phyloP scores from a whole-genome alignment of 768 basidiomycete genomes.

The Agrocybe chaxingu region DNA sequence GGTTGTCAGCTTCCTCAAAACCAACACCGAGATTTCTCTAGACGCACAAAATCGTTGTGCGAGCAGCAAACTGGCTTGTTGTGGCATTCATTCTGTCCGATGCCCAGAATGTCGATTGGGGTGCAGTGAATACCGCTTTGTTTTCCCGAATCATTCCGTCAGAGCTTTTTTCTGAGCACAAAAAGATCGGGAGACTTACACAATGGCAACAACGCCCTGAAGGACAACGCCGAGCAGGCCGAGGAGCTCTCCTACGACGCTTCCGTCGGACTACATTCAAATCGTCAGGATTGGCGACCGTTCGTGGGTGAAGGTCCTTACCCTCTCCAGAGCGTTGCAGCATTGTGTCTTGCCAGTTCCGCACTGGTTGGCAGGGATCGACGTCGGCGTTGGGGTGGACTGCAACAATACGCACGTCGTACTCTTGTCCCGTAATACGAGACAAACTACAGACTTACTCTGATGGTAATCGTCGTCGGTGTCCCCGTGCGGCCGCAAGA shows the following conservation, averaged over 20 bases:
- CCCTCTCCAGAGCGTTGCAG: conserved; percentile 16
- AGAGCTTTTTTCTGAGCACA: not conserved
- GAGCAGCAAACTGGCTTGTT: conserved; percentile 24
- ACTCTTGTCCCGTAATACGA: not conserved
- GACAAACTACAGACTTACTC: conserved; percentile 1
- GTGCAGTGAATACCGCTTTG: conserved; percentile 15
- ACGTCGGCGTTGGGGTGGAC: conserved; percentile 5
- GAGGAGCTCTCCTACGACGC: conserved; percentile 8
- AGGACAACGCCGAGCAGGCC: conserved; percentile 13
- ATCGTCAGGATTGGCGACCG: not conserved
- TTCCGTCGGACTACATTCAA: conserved; percentile 8
- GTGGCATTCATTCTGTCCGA: conserved; percentile 18
- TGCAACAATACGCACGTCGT: not conserved
- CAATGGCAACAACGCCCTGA: conserved; percentile 12
- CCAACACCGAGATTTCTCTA: not conserved
- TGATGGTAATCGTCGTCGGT: conserved; percentile 9
- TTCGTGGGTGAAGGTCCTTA: not conserved
- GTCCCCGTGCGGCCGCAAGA: conserved; percentile 17
- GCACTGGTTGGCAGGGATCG: conserved; percentile 18
- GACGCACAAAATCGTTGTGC: conserved; percentile 23
- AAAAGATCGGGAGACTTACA: conserved; percentile 4
- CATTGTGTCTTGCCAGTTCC: conserved; percentile 18
- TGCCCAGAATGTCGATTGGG: conserved; percentile 15
- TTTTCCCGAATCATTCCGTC: not conserved
- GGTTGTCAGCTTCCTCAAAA: not conserved